phyloP scores from a whole-genome alignment of 2,329 filamentous ascomycete genomes.

The Paecilomyces variotii region DNA sequence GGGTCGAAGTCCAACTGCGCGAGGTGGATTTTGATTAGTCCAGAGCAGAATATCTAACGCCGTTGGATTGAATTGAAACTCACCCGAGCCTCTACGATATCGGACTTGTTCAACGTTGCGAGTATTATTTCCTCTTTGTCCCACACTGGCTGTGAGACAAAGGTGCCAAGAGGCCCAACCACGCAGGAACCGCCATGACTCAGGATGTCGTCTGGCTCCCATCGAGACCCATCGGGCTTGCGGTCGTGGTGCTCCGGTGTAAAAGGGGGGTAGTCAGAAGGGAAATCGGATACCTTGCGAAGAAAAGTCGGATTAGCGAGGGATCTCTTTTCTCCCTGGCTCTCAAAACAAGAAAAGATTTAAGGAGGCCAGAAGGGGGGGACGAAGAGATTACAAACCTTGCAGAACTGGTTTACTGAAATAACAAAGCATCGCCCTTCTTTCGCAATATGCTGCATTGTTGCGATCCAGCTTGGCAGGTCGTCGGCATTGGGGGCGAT shows the following conservation, averaged over 20 bases:
- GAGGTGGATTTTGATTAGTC: background rate
- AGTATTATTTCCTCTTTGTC: background rate
- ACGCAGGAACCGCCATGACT: background rate
- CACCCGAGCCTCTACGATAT: background rate
- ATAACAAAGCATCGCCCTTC: conserved; percentile 39
- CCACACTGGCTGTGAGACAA: background rate
- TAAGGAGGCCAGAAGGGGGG: too few species aligned
- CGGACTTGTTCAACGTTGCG: background rate
- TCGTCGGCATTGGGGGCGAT: conserved; percentile 21
- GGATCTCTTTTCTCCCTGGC: too few species aligned
- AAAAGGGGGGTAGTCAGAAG: conserved; percentile 34
- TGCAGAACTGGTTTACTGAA: conserved; percentile 30
- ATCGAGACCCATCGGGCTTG: conserved; percentile 23
- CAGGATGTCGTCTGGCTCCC: background rate
- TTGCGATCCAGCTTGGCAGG: conserved; percentile 28
- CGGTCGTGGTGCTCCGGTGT: too few species aligned
- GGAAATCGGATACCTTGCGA: conserved; percentile 31
- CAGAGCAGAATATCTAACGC: background rate
- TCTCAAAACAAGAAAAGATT: too few species aligned
- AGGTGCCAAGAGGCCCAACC: background rate
- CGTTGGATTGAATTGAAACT: background rate
- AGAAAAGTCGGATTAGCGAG: too few species aligned
- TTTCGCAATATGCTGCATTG: conserved; percentile 41
- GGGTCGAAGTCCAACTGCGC: conserved; percentile 36
- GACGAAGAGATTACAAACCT: conserved; percentile 13